Percentiles rank a stretch among this genome's conserved stretches.
Evolutionary conservation across 2,329 filamentous ascomycete genomes (phyloP).

Genomic region (Grosmannia serpens): DNA sequence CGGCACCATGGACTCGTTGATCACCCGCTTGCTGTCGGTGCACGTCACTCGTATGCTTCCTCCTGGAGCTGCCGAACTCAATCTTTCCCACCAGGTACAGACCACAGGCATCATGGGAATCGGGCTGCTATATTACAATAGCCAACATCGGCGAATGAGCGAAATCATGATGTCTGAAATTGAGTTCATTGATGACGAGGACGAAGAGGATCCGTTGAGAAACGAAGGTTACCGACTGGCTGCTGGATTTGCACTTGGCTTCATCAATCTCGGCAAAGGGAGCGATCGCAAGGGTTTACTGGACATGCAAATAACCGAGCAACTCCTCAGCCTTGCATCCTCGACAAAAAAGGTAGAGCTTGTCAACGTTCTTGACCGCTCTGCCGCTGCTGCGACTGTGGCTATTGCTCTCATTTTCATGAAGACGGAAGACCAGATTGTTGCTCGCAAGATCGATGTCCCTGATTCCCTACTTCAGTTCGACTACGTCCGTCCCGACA

Average conservation of each 20-base stretch:
- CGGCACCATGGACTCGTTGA: constrained; percentile 93
- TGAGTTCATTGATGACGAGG: constrained; percentile 68
- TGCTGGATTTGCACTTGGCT: constrained; percentile 82
- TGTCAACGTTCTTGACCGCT: constrained; percentile 85
- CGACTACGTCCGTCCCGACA: constrained; percentile 88
- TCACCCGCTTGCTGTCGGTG: constrained; percentile 85
- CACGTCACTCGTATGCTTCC: constrained; percentile 94
- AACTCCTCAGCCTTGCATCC: constrained; percentile 74
- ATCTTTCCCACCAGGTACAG: constrained; percentile 84
- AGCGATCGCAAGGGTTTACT: constrained; percentile 78
- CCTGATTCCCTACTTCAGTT: constrained; percentile 85
- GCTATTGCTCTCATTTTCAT: constrained; percentile 89
- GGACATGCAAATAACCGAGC: constrained; percentile 87
- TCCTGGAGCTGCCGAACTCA: constrained; percentile 82
- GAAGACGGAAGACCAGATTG: constrained; percentile 81
- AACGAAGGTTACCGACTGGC: constrained; percentile 95
- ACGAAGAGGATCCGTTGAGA: constrained; percentile 74
- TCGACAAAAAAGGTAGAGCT: constrained; percentile 83
- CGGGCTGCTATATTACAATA: constrained; percentile 84
- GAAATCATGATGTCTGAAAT: constrained; percentile 98
- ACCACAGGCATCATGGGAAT: constrained; percentile 97
- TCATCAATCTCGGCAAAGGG: constrained; percentile 90
- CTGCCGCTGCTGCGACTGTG: constrained; percentile 84
- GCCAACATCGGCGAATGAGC: constrained; percentile 95
- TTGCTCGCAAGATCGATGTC: constrained; percentile 86